phyloP scores from a whole-genome alignment of 2,329 filamentous ascomycete species.

The Talaromyces sp. region DNA sequence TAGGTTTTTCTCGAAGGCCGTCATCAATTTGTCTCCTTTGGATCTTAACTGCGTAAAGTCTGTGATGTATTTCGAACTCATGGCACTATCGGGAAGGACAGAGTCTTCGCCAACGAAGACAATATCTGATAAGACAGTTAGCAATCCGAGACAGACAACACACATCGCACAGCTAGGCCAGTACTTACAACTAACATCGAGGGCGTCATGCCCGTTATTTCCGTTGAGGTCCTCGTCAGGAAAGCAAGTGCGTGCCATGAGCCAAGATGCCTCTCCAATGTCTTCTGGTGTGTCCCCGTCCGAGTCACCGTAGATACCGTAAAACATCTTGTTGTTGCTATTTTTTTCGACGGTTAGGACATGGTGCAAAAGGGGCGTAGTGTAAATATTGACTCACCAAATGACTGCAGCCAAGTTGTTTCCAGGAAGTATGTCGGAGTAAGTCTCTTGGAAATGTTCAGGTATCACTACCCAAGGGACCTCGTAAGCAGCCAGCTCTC shows the following conservation, averaged over 20 bases:
- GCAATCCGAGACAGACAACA: background rate
- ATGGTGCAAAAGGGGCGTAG: background rate
- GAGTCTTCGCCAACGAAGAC: background rate
- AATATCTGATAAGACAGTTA: background rate
- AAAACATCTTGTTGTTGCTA: slow-evolving; percentile 28
- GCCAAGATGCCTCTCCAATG: slow-evolving; percentile 28
- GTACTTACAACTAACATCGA: slow-evolving; percentile 26
- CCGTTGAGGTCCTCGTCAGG: slow-evolving; percentile 23
- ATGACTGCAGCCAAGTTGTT: background rate
- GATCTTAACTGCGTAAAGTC: background rate
- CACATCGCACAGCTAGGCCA: background rate
- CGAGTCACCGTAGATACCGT: slow-evolving; percentile 27
- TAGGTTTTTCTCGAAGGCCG: background rate
- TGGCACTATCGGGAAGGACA: background rate
- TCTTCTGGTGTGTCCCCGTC: slow-evolving; percentile 23
- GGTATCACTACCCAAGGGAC: slow-evolving; percentile 28
- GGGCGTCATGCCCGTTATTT: slow-evolving; percentile 18
- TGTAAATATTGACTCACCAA: background rate
- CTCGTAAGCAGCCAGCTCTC: slow-evolving; percentile 25
- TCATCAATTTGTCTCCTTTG: background rate
- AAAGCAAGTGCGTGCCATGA: slow-evolving; percentile 30
- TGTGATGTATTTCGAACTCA: background rate
- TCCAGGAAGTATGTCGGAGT: slow-evolving; percentile 7
- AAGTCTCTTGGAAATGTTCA: slow-evolving; percentile 19
- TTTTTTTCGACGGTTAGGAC: slow-evolving; percentile 9